A percentile compares a stretch with the other conserved stretches of the same genome.
Evolutionary conservation across 2,329 filamentous ascomycete species (phyloP).

Genomic region (Dactylellina parvicollis): DNA sequence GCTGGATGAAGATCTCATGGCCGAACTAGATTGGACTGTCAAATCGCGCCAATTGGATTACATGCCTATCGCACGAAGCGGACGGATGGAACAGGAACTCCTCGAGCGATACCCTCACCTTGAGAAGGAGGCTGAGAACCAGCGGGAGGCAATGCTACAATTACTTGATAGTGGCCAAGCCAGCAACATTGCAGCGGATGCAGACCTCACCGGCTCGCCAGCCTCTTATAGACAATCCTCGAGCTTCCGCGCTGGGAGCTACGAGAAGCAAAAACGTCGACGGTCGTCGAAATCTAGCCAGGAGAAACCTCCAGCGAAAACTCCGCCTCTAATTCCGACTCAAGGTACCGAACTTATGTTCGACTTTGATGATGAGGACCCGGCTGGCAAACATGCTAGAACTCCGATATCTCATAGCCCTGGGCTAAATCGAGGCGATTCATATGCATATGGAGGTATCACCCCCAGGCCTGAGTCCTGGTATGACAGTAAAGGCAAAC

Average conservation of each 20-base stretch:
- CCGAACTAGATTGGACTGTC: slow-evolving; percentile 81
- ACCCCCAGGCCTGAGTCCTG: slow-evolving; percentile 59
- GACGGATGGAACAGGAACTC: slow-evolving; percentile 64
- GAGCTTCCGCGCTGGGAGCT: slow-evolving; percentile 63
- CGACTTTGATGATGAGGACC: slow-evolving; percentile 85
- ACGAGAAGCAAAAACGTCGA: slow-evolving; percentile 56
- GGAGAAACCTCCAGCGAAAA: slow-evolving; percentile 73
- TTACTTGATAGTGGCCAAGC: slow-evolving; percentile 30
- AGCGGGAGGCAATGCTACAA: slow-evolving; percentile 59
- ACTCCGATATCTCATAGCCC: slow-evolving; percentile 37
- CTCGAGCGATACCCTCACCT: slow-evolving; percentile 64
- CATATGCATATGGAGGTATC: slow-evolving; percentile 4
- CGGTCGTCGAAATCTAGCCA: slow-evolving; percentile 64
- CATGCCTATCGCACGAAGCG: slow-evolving; percentile 80
- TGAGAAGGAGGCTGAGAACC: slow-evolving; percentile 59
- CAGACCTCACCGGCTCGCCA: slow-evolving; percentile 33
- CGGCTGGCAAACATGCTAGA: slow-evolving; percentile 44
- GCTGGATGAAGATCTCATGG: slow-evolving; percentile 82
- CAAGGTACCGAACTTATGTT: slow-evolving; percentile 82
- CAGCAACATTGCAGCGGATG: slow-evolving; percentile 8
- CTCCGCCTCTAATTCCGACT: slow-evolving; percentile 73
- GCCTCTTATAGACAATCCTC: slow-evolving; percentile 57
- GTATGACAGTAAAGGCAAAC: slow-evolving; percentile 62
- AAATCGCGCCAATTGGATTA: slow-evolving; percentile 82
- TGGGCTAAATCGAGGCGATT: slow-evolving; percentile 25